Evolutionary conservation across 176 grass and related monocot genomes (phyloP).

Genomic region (Oryza australiensis): DNA sequence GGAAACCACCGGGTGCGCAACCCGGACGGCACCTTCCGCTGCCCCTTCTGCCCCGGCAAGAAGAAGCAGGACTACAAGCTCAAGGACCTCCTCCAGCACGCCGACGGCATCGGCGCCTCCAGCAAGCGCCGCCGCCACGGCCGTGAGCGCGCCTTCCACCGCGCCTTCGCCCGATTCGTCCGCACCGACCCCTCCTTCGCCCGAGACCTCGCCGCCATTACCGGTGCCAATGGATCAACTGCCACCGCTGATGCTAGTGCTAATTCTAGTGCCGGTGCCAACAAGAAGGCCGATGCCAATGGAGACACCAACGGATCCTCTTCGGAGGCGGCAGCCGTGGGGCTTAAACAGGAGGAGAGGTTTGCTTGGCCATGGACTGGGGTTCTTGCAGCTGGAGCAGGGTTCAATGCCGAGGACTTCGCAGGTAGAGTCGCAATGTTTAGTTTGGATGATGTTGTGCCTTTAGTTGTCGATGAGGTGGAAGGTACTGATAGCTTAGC

Average conservation of each 20-base stretch:
- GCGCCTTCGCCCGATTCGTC: slow-evolving; percentile 49
- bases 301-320: slow-evolving; percentile 6
- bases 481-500: slow-evolving; percentile 37
- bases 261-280: neutral
- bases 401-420: slow-evolving; percentile 33
- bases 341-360: slow-evolving; percentile 36
- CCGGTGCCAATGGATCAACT: neutral
- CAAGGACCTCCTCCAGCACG: slow-evolving; percentile 93
- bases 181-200: slow-evolving; percentile 45
- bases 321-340: neutral
- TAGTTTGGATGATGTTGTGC: slow-evolving; percentile 39
- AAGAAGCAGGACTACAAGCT: slow-evolving; percentile 81
- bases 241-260: neutral
- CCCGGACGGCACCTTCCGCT: slow-evolving; percentile 74
- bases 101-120: slow-evolving; percentile 64
- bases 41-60: slow-evolving; percentile 89
- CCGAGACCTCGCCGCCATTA: slow-evolving; percentile 5
- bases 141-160: slow-evolving; percentile 52
- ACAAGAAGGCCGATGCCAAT: neutral
- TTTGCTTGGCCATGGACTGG: slow-evolving; percentile 82
- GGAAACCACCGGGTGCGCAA: slow-evolving; percentile 71
- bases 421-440: slow-evolving; percentile 36
- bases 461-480: slow-evolving; percentile 38
- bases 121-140: slow-evolving; percentile 63
- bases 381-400: slow-evolving; percentile 46